These are phyloP conservation scores for Tetracentron sinense DNA, from an alignment of 164 flowering plant genomes.

Conservation along the genomic window DNA sequence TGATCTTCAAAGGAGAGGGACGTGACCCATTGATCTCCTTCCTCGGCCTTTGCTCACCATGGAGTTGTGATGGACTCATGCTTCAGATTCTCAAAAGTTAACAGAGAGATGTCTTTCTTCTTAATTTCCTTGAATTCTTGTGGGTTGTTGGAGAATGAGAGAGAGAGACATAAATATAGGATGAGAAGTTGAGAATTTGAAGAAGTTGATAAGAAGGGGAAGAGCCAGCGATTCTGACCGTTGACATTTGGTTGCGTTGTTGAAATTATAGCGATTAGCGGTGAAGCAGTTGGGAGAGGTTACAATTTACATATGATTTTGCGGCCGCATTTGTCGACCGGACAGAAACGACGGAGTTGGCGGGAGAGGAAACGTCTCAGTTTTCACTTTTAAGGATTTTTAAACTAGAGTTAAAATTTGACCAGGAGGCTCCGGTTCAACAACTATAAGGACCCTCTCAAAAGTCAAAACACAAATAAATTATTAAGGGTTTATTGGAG, in stretches of 20 bases:
- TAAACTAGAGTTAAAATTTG: too few relatives aligned
- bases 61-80: constrained; percentile 33
- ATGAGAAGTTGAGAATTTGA: too few relatives aligned
- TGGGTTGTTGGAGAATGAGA: neutral
- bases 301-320: neutral
- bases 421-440: too few relatives aligned
- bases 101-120: too few relatives aligned
- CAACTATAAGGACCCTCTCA: too few relatives aligned
- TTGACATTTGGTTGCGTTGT: constrained; percentile 30
- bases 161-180: neutral
- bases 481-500: too few relatives aligned
- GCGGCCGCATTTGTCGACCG: neutral
- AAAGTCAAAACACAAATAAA: too few relatives aligned
- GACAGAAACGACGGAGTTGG: constrained; percentile 4
- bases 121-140: too few relatives aligned
- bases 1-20: constrained; percentile 48
- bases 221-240: constrained; percentile 50
- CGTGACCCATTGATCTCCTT: constrained; percentile 38
- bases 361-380: neutral
- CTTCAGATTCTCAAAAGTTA: neutral
- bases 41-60: constrained; percentile 15
- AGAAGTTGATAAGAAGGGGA: neutral
- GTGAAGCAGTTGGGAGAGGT: constrained; percentile 12
- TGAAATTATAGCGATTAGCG: constrained; percentile 14
- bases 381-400: too few relatives aligned